Conservation (phyloP, 2,329 filamentous ascomycete species). For the Rachicladosporium sp. region DNA sequence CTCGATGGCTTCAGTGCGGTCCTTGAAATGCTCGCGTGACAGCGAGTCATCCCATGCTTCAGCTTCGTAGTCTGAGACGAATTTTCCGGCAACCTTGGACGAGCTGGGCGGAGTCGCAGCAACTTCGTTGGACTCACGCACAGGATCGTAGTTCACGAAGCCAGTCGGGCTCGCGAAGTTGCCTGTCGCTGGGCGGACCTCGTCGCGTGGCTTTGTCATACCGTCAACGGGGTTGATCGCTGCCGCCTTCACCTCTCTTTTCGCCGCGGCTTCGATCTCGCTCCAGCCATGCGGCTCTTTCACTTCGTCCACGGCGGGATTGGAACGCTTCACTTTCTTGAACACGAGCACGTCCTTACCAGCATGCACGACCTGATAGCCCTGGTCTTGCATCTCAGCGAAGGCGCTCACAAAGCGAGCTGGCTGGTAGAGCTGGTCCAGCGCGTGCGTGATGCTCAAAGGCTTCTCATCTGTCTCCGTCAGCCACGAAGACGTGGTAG, state of each 20-base stretch:
- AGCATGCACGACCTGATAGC: slow-evolving; percentile 56
- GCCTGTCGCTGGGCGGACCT: slow-evolving; percentile 34
- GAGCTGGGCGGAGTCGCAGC: slow-evolving; percentile 9
- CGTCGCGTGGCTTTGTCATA: slow-evolving; percentile 19
- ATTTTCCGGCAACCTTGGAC: slow-evolving; percentile 3
- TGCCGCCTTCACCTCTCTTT: slow-evolving; percentile 6
- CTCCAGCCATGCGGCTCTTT: neutral
- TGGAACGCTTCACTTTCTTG: slow-evolving; percentile 41
- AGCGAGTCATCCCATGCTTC: neutral
- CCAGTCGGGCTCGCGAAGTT: slow-evolving; percentile 54
- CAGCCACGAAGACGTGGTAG: slow-evolving; percentile 45
- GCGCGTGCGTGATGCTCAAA: slow-evolving; percentile 46
- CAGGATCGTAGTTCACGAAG: slow-evolving; percentile 48
- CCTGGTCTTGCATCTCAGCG: slow-evolving; percentile 43
- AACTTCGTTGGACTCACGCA: slow-evolving; percentile 5
- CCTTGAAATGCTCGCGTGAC: slow-evolving; percentile 1
- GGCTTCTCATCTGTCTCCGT: slow-evolving; percentile 35
- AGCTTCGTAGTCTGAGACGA: neutral
- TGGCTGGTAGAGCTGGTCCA: slow-evolving; percentile 49
- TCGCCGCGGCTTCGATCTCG: slow-evolving; percentile 2
- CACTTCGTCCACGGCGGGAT: neutral
- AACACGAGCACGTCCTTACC: slow-evolving; percentile 53
- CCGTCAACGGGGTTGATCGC: slow-evolving; percentile 46
- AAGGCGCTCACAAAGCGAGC: slow-evolving; percentile 56
- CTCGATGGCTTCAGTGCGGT: slow-evolving; percentile 22